Conservation (phyloP, 495 filamentous ascomycete genomes). For the Hypoxylon rickii region DNA sequence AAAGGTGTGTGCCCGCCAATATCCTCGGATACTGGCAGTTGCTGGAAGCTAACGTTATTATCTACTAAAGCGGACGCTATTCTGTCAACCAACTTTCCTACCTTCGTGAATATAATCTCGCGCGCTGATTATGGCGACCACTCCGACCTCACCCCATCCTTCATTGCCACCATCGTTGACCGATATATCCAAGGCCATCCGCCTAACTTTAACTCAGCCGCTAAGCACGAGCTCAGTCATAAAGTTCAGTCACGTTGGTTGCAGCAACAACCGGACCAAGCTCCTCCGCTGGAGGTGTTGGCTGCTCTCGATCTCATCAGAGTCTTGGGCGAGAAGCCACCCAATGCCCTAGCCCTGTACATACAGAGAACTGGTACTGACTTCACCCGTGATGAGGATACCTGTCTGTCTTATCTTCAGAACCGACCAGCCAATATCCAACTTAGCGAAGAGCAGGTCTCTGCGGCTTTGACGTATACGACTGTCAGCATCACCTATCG, state of each 20-base stretch:
- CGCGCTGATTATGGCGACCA: conserved; percentile 60
- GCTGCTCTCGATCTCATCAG: conserved; percentile 75
- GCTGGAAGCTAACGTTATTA: conserved; percentile 41
- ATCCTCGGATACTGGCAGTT: conserved; percentile 12
- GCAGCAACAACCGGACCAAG: conserved; percentile 55
- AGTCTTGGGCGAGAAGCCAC: conserved; percentile 62
- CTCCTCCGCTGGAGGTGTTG: conserved; percentile 71
- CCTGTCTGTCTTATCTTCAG: conserved; percentile 60
- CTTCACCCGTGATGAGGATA: conserved; percentile 56
- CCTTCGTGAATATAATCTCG: conserved; percentile 74
- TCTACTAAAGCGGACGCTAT: conserved; percentile 73
- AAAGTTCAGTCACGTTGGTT: conserved; percentile 70
- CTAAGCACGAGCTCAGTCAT: conserved; percentile 67
- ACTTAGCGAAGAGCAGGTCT: conserved; percentile 80
- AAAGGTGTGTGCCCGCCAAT: conserved; percentile 67
- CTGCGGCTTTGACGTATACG: conserved; percentile 75
- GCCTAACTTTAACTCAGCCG: conserved; percentile 75
- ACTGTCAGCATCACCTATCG: conserved; percentile 72
- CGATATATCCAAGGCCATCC: conserved; percentile 81
- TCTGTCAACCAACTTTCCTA: conserved; percentile 70
- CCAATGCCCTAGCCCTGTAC: conserved; percentile 70
- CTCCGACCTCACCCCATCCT: conserved; percentile 62
- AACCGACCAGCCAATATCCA: conserved; percentile 67
- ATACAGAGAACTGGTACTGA: conserved; percentile 75
- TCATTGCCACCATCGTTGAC: conserved; percentile 78